Percentiles rank a stretch among this genome's conserved stretches.
These are phyloP conservation scores for Wickerhamomyces chambardii DNA, from an alignment of 805 yeast species.

Conservation along the genomic window DNA sequence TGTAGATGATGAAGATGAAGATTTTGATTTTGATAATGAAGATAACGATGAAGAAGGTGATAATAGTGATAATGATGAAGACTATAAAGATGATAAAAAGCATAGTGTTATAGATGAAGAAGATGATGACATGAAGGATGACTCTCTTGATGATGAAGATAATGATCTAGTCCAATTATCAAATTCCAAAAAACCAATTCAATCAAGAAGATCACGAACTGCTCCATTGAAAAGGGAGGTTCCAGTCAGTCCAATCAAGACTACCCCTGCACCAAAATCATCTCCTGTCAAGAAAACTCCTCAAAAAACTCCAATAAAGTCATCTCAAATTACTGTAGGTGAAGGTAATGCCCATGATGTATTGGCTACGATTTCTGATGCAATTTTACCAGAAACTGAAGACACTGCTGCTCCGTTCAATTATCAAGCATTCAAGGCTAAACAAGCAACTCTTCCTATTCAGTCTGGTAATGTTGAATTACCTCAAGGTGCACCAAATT, in stretches of 20 bases:
- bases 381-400: conserved; percentile 44
- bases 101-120: conserved; percentile 1
- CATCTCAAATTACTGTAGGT: conserved; percentile 3
- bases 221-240: background rate
- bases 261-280: no score
- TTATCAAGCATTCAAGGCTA: conserved; percentile 48
- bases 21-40: conserved; percentile 16
- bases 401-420: conserved; percentile 43
- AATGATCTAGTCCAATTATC: conserved; percentile 3
- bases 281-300: conserved; percentile 1
- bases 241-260: background rate
- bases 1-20: conserved; percentile 15
- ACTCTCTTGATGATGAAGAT: conserved; percentile 1
- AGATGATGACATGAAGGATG: background rate
- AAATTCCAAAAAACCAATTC: background rate
- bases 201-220: conserved; percentile 1
- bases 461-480: conserved; percentile 35
- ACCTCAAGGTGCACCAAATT: conserved; percentile 80
- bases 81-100: conserved; percentile 9
- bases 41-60: conserved; percentile 6
- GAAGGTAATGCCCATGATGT: conserved; percentile 42
- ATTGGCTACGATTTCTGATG: conserved; percentile 63
- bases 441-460: conserved; percentile 23
- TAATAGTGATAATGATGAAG: background rate
- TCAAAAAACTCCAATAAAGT: conserved; percentile 2